Base-by-base conservation (phyloP, 305 asterid species). In the Fraxinus nigra region DNA sequence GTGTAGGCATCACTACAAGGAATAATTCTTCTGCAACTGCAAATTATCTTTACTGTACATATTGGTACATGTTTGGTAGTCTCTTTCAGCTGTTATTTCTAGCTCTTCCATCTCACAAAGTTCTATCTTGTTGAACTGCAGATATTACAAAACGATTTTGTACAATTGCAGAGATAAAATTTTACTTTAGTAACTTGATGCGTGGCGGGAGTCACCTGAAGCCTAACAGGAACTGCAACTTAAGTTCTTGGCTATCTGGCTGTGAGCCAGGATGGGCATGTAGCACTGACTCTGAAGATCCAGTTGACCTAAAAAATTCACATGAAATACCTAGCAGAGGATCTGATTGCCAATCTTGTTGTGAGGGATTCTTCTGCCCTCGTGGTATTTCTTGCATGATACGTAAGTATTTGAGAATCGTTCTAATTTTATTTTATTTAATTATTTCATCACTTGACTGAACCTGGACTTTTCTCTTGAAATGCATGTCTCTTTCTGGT, bases 191-290 rank as follows among this genome's bases (percentile, higher is more conserved):
- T 59, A 90, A 84, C 90, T 80, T 93, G 84, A 85, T n/a, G 69
- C 83, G 22, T 78, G 89, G 89, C 43, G 86, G 83, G 79, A 80
- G 77, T 76, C 74, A 54, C 83, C 43, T 92, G 75, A 86, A 80
- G 85, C 92, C 91, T 48, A 93, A 95, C 83, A 82, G 85, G 86
- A 95, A 95, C 87, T 95, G 99, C 80, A 94, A 95, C 85, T 82
- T 90, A 28, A 90, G 92, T 40, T 63, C 88, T 75, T 95, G 98
- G 98, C 85, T 86, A 75, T 38, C 90, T 13, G 98, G 99, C 20
- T 95, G 99, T 70, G 98, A 95, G 88, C 98, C 99, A 1, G 98
- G 99, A 35, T 95, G 99, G 99, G 98, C 96, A 2, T 94, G 99
- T 85, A 78, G 85, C 40, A 78, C 84, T 13, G 91, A 85, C 80